Percentiles rank a stretch among this genome's conserved stretches.
Conservation (phyloP, 78 protist species). For the Chrysochromulina tobinii region DNA sequence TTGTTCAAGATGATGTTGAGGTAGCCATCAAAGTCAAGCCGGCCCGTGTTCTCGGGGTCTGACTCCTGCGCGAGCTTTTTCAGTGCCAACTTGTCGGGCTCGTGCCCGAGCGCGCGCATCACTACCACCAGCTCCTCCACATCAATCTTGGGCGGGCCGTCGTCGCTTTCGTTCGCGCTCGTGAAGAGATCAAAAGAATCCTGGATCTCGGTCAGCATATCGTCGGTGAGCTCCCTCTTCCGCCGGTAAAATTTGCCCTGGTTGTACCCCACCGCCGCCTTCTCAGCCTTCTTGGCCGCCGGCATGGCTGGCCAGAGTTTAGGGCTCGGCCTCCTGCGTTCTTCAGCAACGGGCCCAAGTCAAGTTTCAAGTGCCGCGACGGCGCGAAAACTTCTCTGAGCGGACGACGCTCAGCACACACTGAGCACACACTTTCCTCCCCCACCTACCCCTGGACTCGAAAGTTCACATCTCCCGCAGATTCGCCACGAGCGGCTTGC, state of each 20-base stretch:
- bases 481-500: too few species aligned
- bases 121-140: not conserved
- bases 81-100: not conserved
- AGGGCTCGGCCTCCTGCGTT: too few species aligned
- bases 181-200: not conserved
- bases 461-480: too few species aligned
- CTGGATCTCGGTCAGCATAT: not conserved
- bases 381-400: too few species aligned
- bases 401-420: too few species aligned
- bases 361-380: too few species aligned
- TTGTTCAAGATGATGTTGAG: not conserved
- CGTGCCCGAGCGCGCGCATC: constrained; percentile 7
- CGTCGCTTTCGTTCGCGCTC: too few species aligned
- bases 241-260: not conserved
- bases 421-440: too few species aligned
- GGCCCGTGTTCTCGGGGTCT: not conserved
- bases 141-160: not conserved
- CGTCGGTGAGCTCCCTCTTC: not conserved
- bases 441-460: too few species aligned
- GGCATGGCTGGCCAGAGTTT: too few species aligned
- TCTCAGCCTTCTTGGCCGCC: too few species aligned
- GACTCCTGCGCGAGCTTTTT: not conserved
- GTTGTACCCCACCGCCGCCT: not conserved
- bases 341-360: too few species aligned
- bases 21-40: constrained; percentile 2